Conservation (phyloP, 768 basidiomycete species). For the Leccinum subtestaceum region DNA sequence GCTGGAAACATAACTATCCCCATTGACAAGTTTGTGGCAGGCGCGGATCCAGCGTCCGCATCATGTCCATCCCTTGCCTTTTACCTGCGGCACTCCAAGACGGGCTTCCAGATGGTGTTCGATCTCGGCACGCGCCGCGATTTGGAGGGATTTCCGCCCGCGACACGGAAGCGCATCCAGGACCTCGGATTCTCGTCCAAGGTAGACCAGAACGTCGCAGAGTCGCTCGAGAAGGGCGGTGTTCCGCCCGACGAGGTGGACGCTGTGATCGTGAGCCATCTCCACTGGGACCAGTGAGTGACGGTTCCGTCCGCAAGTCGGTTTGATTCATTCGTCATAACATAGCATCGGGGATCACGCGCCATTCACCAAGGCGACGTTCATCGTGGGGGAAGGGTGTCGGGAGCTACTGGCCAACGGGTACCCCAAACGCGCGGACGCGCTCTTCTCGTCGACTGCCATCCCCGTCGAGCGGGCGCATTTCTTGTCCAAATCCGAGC, state of each 20-base stretch:
- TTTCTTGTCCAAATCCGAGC: constrained; percentile 36
- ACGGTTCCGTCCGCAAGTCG: neutral
- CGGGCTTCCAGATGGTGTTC: constrained; percentile 42
- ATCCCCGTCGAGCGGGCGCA: constrained; percentile 39
- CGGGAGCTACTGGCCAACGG: constrained; percentile 35
- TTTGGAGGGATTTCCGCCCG: constrained; percentile 40
- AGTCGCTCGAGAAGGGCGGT: constrained; percentile 52
- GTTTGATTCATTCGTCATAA: neutral
- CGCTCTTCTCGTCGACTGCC: constrained; percentile 31
- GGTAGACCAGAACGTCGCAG: constrained; percentile 38
- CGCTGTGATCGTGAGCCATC: constrained; percentile 48
- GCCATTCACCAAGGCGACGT: constrained; percentile 44
- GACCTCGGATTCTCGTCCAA: neutral
- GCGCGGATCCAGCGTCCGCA: constrained; percentile 26
- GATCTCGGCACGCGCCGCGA: constrained; percentile 57
- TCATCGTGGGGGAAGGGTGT: constrained; percentile 46
- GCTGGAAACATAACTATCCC: constrained; percentile 44
- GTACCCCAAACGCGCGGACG: constrained; percentile 42
- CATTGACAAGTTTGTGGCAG: constrained; percentile 38
- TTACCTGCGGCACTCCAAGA: constrained; percentile 46
- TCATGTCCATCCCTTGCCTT: constrained; percentile 50
- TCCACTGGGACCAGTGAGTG: constrained; percentile 48
- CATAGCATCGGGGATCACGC: constrained; percentile 42
- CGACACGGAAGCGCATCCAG: constrained; percentile 20
- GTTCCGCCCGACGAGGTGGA: constrained; percentile 41